These are phyloP conservation scores for Phytophthora cryptogea DNA, from an alignment of 352 stramenopile species.

Conservation along the genomic window DNA sequence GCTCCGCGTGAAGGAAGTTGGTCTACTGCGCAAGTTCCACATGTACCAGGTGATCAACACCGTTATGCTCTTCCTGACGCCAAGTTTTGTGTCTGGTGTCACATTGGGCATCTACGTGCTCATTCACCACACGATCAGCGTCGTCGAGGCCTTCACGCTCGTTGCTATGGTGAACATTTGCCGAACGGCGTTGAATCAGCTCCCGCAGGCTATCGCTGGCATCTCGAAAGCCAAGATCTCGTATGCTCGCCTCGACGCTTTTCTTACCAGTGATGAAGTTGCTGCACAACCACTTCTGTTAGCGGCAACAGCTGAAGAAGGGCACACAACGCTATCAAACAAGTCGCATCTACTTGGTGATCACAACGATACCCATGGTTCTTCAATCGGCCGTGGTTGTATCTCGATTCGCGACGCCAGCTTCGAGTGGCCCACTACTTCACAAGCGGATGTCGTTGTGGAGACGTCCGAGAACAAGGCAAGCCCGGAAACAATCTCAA, in stretches of 20 bases:
- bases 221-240: conserved; percentile 34
- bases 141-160: conserved; percentile 36
- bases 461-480: conserved; percentile 5
- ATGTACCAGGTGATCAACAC: conserved; percentile 44
- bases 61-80: conserved; percentile 41
- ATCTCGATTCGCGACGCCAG: conserved; percentile 24
- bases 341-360: conserved; percentile 4
- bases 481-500: background rate
- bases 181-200: conserved; percentile 25
- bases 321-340: background rate
- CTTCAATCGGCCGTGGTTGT: conserved; percentile 4
- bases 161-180: conserved; percentile 39
- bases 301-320: background rate
- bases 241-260: conserved; percentile 28
- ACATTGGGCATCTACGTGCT: conserved; percentile 34
- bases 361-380: no score
- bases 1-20: conserved; percentile 48
- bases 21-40: conserved; percentile 41
- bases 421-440: conserved; percentile 35
- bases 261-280: conserved; percentile 25
- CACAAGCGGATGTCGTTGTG: conserved; percentile 26
- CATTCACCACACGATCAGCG: conserved; percentile 25
- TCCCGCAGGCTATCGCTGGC: conserved; percentile 22
- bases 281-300: background rate
- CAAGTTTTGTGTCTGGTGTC: conserved; percentile 26